A percentile compares a stretch with the other conserved stretches of the same genome.
Conservation (phyloP, 2,329 filamentous ascomycete species). For the Tolypocladium nubicola region DNA sequence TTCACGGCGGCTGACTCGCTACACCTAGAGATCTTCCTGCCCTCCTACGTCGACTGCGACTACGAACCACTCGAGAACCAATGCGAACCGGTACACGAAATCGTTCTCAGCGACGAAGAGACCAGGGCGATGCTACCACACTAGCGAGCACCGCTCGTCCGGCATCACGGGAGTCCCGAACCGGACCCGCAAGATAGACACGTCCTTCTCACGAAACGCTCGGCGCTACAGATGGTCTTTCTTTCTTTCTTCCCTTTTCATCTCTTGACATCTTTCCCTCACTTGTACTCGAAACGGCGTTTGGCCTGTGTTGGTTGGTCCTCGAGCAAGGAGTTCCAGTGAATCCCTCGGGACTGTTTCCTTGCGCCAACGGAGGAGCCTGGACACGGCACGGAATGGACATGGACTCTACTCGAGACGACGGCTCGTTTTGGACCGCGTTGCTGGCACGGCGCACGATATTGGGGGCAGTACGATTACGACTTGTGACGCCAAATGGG, state of each 20-base stretch:
- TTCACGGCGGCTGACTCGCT: slow-evolving; percentile 3
- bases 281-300: background rate
- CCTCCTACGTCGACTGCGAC: slow-evolving; percentile 65
- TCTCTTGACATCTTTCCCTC: background rate
- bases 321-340: background rate
- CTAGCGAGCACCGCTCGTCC: slow-evolving; percentile 20
- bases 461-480: background rate
- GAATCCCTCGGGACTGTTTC: background rate
- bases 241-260: background rate
- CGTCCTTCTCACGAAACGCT: slow-evolving; percentile 3
- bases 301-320: background rate
- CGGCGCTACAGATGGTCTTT: slow-evolving; percentile 1
- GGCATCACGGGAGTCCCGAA: background rate
- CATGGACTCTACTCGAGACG: background rate
- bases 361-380: background rate
- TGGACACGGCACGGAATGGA: background rate
- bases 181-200: slow-evolving; percentile 2
- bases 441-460: background rate
- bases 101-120: slow-evolving; percentile 69
- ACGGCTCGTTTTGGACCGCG: background rate
- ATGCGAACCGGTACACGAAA: slow-evolving; percentile 69
- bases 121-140: slow-evolving; percentile 56
- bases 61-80: slow-evolving; percentile 65
- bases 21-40: slow-evolving; percentile 62
- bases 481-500: background rate